phyloP scores from a whole-genome alignment of 2,329 filamentous ascomycete genomes.

The Beauveria brongniartii region DNA sequence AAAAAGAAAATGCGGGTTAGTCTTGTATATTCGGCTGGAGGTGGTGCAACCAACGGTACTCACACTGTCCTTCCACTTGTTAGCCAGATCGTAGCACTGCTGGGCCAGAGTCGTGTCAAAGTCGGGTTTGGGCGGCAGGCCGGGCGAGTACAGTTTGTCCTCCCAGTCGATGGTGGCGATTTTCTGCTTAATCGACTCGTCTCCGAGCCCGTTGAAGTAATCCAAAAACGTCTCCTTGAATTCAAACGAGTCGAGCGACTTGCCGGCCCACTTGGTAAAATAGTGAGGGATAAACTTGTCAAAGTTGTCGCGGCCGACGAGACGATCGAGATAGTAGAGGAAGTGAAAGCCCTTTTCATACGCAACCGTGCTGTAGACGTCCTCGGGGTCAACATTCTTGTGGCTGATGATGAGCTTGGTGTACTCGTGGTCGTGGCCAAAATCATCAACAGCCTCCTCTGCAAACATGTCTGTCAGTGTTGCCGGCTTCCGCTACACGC shows the following conservation, averaged over 20 bases:
- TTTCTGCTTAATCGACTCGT: constrained; percentile 55
- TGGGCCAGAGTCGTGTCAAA: constrained; percentile 87
- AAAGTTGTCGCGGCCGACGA: constrained; percentile 79
- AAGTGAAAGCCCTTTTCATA: constrained; percentile 98
- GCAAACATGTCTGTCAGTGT: constrained; percentile 15
- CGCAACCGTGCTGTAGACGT: constrained; percentile 85
- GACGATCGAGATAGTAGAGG: constrained; percentile 79
- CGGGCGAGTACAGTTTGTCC: constrained; percentile 77
- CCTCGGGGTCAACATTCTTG: constrained; percentile 86
- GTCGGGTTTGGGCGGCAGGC: constrained; percentile 79
- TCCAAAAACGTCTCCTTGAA: constrained; percentile 83
- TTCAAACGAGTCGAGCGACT: constrained; percentile 86
- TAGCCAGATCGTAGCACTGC: constrained; percentile 71
- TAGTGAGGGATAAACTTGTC: constrained; percentile 95
- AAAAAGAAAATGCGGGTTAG: constrained; percentile 3
- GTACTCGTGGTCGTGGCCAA: constrained; percentile 80
- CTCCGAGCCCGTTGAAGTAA: constrained; percentile 65
- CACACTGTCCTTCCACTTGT: constrained; percentile 65
- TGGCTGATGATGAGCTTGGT: constrained; percentile 85
- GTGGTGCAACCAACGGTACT: constrained; percentile 17
- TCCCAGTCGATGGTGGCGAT: constrained; percentile 81
- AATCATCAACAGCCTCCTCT: constrained; percentile 71
- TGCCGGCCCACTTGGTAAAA: constrained; percentile 75
- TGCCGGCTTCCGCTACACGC: not conserved
- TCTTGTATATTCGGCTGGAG: not conserved